Evolutionary conservation across 2,329 filamentous ascomycete species (phyloP), one percentile per base, ranked within the genome.

Genomic region (Neopestalotiopsis sp.): DNA sequence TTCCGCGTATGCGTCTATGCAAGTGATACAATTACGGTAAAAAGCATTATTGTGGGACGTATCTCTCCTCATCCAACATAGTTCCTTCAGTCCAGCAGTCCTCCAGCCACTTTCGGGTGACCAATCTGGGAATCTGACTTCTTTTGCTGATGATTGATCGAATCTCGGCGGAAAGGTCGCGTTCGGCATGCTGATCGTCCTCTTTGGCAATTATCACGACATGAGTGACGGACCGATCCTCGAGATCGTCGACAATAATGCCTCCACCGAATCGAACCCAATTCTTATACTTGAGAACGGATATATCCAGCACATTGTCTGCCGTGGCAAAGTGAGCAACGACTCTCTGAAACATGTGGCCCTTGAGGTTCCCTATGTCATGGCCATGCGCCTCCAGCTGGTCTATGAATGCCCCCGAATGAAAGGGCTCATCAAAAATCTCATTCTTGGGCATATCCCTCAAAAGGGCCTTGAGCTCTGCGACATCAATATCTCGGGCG

Each of bases 11-110:
- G 32, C 32, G 20, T 24, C 14, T 14, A 24, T 65, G 12, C 5
- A 32, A 30, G 40, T 30, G 42, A 45, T 53, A 12, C 5, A 6
- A 14, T 14, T 5, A 5, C 17, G 56, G 20, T 24, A 63, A 30
- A 53, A 38, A 38, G 6, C 34, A 38, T 1, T 38, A 34, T 56
- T 67, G 24, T 76, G 72, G 71, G 7, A 75, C 77, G 74, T 87
- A 90, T 56, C 82, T 80, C 75, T 95, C 93, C 81, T 98, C 95
- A 72, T 97, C 94, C 61, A 98, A 78, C 70, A 92, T 76, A 0
- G 94, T 97, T 71, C 85, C 86, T 78, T 95, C 93, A 69, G 84
- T 85, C 94, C 95, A 97, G 75, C 93, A 93, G 66, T 92, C 90
- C 65, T 91, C 86, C 0, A 98, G 81, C 96, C 96, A 99, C 14